Evolutionary conservation across 331 rosid species (phyloP).

Genomic region (Malus hybrid): DNA sequence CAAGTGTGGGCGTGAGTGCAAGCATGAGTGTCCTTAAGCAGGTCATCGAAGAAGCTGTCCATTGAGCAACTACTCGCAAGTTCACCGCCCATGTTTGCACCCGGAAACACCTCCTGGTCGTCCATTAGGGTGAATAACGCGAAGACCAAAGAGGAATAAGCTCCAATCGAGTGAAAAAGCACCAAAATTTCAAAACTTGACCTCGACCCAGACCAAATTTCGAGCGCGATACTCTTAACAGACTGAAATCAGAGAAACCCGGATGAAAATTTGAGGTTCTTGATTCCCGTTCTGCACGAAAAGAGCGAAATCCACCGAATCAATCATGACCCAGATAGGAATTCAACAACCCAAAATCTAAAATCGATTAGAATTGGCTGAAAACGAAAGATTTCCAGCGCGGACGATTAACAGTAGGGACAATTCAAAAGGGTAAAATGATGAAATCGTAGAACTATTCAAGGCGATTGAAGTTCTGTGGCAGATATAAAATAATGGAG

Average conservation of each 20-base stretch:
- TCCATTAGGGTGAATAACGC: slow-evolving; percentile 38
- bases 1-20: slow-evolving; percentile 97
- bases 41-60: slow-evolving; percentile 79
- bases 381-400: neutral
- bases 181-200: neutral
- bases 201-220: neutral
- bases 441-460: neutral
- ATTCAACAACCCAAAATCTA: neutral
- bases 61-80: slow-evolving; percentile 66
- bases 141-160: slow-evolving; percentile 1
- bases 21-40: slow-evolving; percentile 65
- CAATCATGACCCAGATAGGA: neutral
- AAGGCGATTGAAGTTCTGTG: neutral
- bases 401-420: neutral
- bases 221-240: neutral
- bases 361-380: neutral
- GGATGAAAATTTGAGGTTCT: neutral
- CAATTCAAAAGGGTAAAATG: neutral
- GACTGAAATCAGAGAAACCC: neutral
- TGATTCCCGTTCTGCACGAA: neutral
- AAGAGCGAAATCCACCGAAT: neutral
- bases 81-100: slow-evolving; percentile 57
- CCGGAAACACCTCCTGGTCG: slow-evolving; percentile 69
- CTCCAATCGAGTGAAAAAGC: neutral
- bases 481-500: neutral